Evolutionary conservation across 2,329 filamentous ascomycete species (phyloP).

Genomic region (Fusarium coicis): DNA sequence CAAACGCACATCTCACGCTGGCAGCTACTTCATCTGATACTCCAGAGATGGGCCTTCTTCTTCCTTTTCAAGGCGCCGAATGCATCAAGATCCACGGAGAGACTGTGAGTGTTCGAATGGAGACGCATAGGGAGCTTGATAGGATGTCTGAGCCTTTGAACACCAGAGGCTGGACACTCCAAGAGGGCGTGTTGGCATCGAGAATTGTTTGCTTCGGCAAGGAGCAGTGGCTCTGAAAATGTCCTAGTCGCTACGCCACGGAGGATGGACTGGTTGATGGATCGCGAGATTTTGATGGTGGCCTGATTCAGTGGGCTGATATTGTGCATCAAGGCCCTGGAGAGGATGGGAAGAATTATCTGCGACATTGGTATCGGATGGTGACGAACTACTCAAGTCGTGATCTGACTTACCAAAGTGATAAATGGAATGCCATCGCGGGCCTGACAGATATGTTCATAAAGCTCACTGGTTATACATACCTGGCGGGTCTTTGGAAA

Average conservation of each 20-base stretch:
- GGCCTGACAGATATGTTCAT: background rate
- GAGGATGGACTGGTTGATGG: background rate
- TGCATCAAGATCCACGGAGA: background rate
- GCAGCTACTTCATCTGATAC: background rate
- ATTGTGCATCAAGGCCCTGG: background rate
- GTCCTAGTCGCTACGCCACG: background rate
- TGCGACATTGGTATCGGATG: background rate
- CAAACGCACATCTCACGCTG: background rate
- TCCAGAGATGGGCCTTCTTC: slow-evolving; percentile 2
- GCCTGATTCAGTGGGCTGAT: background rate
- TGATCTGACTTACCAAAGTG: background rate
- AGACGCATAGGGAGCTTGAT: background rate
- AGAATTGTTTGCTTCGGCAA: background rate
- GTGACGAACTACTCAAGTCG: background rate
- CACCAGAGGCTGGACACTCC: background rate
- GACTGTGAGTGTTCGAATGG: background rate
- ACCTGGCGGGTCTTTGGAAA: slow-evolving; percentile 9
- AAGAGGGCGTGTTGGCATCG: slow-evolving; percentile 1
- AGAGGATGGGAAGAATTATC: background rate
- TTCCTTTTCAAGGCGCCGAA: background rate
- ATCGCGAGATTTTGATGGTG: background rate
- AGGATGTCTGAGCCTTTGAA: background rate
- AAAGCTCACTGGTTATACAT: background rate
- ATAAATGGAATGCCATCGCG: slow-evolving; percentile 5
- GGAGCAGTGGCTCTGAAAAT: slow-evolving; percentile 20